Percentiles rank a stretch among this genome's conserved stretches.
phyloP scores from a whole-genome alignment of 139 green algal genomes.

The Dunaliella primolecta region DNA sequence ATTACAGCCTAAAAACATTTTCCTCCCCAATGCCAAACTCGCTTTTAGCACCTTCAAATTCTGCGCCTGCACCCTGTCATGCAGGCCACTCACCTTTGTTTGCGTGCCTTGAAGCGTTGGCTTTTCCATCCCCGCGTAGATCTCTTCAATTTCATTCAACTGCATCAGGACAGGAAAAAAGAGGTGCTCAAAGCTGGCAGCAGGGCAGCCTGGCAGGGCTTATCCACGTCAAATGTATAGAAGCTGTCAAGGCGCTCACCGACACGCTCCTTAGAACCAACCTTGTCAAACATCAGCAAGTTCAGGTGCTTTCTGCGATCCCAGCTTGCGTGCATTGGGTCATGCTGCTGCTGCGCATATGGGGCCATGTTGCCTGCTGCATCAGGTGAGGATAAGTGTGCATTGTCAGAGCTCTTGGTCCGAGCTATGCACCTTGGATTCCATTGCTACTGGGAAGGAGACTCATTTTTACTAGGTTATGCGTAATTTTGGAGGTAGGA shows the following conservation, averaged over 20 bases:
- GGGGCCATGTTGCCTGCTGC: not conserved
- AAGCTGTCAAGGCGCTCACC: too few species aligned
- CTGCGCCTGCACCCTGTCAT: too few species aligned
- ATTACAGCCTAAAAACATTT: too few species aligned
- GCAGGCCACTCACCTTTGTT: not conserved
- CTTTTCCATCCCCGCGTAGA: not conserved
- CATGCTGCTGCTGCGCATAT: conserved; percentile 11
- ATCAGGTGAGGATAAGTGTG: not conserved
- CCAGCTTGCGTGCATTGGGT: not conserved
- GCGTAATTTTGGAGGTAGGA: not conserved
- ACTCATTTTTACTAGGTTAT: not conserved
- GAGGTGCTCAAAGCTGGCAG: too few species aligned
- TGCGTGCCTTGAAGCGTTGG: not conserved
- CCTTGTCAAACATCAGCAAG: conserved; percentile 9
- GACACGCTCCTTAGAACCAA: too few species aligned
- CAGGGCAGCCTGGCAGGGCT: too few species aligned
- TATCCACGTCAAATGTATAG: too few species aligned
- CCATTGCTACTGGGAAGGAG: not conserved
- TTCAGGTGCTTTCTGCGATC: conserved; percentile 7
- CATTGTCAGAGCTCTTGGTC: not conserved
- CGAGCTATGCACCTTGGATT: not conserved
- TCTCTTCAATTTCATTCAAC: not conserved
- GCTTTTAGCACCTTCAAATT: too few species aligned
- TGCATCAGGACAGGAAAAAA: too few species aligned
- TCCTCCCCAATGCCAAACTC: too few species aligned